phyloP scores from a whole-genome alignment of 192 early-diverging fungal genomes.

The Backusella australiensis region DNA sequence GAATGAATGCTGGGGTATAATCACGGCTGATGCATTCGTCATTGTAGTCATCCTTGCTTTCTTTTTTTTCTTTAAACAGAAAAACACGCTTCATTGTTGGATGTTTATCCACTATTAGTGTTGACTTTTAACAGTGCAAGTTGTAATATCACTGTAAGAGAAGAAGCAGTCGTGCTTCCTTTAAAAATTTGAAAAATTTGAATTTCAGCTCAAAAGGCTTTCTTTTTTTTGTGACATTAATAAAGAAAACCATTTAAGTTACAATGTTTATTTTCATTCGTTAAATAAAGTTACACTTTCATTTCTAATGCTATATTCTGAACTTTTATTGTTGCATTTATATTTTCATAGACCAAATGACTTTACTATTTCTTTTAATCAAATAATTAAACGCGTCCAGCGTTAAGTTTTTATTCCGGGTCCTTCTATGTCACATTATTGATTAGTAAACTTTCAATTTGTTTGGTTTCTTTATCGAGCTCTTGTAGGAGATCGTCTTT shows the following conservation, averaged over 20 bases:
- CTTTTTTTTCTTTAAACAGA: slow-evolving; percentile 29
- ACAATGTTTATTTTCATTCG: not conserved
- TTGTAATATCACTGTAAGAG: not conserved
- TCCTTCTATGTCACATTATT: not conserved
- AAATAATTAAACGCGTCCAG: not conserved
- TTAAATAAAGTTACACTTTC: not conserved
- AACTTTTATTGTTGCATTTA: not conserved
- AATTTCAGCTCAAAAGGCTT: not conserved
- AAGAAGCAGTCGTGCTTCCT: not conserved
- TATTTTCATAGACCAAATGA: not conserved
- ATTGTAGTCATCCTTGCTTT: slow-evolving; percentile 14
- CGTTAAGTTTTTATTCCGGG: not conserved
- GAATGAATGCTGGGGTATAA: slow-evolving; percentile 23
- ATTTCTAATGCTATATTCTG: not conserved
- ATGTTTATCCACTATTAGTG: not conserved
- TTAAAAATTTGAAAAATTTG: not conserved
- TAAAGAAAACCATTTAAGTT: not conserved
- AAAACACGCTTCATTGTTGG: not conserved
- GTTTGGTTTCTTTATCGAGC: not conserved
- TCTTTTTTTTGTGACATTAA: no score
- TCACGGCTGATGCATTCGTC: not conserved
- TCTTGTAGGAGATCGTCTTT: not conserved
- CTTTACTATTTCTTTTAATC: not conserved
- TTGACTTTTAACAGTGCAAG: not conserved
- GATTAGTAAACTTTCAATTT: not conserved